These are phyloP conservation scores for Aspergillus vadensis DNA, from an alignment of 2,329 filamentous ascomycete genomes.

Conservation along the genomic window DNA sequence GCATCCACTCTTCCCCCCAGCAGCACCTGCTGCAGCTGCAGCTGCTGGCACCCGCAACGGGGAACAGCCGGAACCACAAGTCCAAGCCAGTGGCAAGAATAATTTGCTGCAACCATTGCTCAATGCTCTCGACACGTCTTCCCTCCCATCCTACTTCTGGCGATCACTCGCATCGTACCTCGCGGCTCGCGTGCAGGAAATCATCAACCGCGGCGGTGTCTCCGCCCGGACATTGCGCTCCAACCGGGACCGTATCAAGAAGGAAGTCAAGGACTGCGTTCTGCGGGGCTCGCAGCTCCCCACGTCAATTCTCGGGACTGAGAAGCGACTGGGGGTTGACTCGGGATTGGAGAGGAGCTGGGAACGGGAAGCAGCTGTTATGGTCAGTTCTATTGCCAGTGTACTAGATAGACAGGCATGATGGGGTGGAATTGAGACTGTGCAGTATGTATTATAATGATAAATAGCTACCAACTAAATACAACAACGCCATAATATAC, in stretches of 20 bases:
- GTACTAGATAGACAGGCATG: conserved; percentile 36
- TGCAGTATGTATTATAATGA: not conserved
- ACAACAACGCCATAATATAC: not conserved
- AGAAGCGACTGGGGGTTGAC: conserved; percentile 48
- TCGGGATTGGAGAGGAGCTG: conserved; percentile 60
- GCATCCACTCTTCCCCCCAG: conserved; percentile 63
- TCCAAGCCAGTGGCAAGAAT: conserved; percentile 34
- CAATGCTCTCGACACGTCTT: conserved; percentile 79
- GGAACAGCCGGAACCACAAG: conserved; percentile 33
- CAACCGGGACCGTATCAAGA: conserved; percentile 72
- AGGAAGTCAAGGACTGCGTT: conserved; percentile 81
- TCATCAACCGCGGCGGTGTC: conserved; percentile 78
- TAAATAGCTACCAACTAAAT: not conserved
- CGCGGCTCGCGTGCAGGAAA: conserved; percentile 77
- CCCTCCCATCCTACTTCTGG: conserved; percentile 91
- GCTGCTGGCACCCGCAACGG: not conserved
- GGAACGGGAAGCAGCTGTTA: conserved; percentile 92
- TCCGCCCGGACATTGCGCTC: conserved; percentile 77
- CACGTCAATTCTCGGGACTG: conserved; percentile 51
- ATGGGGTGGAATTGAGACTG: not conserved
- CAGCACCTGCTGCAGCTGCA: not conserved
- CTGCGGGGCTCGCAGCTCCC: conserved; percentile 73
- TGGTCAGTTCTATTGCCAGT: conserved; percentile 82
- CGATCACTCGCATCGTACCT: conserved; percentile 79
- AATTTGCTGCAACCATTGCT: conserved; percentile 74